A percentile compares a stretch with the other conserved stretches of the same genome.
phyloP scores from a whole-genome alignment of 306 rosid genomes.

The Spatholobus suberectus region DNA sequence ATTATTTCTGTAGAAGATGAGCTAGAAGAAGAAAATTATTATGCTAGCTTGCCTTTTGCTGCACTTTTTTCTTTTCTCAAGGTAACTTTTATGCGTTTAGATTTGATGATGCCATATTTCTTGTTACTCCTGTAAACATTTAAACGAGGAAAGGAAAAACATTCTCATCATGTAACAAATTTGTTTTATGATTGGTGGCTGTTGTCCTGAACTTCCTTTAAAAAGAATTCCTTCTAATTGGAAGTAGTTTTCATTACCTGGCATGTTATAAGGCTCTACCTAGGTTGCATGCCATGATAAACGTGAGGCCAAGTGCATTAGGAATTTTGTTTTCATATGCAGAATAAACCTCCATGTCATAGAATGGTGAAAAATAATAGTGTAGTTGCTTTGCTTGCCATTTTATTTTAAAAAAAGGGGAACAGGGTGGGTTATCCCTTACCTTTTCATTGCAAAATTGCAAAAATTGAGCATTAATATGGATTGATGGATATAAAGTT shows the following conservation, averaged over 20 bases:
- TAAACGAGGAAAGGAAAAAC: constrained; percentile 5
- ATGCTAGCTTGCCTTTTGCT: constrained; percentile 91
- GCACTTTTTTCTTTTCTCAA: constrained; percentile 85
- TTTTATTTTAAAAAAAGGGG: neutral
- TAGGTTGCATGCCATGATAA: neutral
- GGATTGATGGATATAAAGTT: constrained; percentile 23
- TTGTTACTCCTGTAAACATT: neutral
- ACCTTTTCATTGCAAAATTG: constrained; percentile 12
- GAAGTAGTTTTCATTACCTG: constrained; percentile 9
- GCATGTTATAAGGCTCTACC: neutral
- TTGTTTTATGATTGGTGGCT: neutral
- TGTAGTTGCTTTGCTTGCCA: neutral
- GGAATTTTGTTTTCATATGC: constrained; percentile 19
- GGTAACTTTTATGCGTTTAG: constrained; percentile 53
- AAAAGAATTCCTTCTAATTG: neutral
- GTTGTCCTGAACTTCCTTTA: neutral
- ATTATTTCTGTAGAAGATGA: constrained; percentile 66
- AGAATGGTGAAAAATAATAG: constrained; percentile 28
- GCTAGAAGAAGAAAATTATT: constrained; percentile 80
- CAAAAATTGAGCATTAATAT: neutral
- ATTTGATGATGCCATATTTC: constrained; percentile 3
- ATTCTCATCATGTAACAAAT: neutral
- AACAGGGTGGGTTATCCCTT: neutral
- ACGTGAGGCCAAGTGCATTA: neutral
- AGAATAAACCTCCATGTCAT: neutral